phyloP scores from a whole-genome alignment of 2,329 filamentous ascomycete species.

The Trichophyton rubrum region DNA sequence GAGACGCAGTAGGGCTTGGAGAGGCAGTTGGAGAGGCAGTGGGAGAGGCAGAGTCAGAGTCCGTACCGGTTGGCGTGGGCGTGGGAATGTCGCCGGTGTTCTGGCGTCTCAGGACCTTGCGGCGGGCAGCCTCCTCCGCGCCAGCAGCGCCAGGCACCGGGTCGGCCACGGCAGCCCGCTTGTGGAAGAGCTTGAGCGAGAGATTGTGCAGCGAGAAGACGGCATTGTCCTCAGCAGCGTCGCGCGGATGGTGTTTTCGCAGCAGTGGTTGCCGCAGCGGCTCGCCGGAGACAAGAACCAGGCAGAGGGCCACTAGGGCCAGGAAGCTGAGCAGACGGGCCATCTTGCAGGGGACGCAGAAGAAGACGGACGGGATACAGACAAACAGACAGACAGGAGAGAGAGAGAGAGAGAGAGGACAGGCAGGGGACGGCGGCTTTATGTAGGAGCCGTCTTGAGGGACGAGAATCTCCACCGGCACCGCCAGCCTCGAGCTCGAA shows the following conservation, averaged over 20 bases:
- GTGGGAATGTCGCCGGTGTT: constrained; percentile 8
- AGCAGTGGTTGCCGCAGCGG: constrained; percentile 5
- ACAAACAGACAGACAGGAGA: not conserved
- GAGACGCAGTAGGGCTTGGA: not conserved
- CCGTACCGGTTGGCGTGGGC: constrained; percentile 5
- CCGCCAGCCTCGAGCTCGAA: not conserved
- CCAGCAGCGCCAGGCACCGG: constrained; percentile 3
- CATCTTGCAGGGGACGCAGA: constrained; percentile 8
- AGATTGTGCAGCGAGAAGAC: constrained; percentile 6
- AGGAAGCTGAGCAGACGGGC: constrained; percentile 4
- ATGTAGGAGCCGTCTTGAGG: not conserved
- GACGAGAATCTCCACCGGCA: not conserved
- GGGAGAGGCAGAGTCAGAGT: not conserved
- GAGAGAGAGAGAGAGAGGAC: not conserved
- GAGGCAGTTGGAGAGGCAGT: not conserved
- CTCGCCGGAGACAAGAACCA: constrained; percentile 7
- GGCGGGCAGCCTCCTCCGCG: constrained; percentile 6
- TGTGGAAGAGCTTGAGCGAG: constrained; percentile 8
- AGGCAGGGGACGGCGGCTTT: not conserved
- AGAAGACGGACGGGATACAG: not conserved
- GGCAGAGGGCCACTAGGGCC: constrained; percentile 3
- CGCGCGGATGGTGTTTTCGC: constrained; percentile 1
- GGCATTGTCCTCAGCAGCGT: constrained; percentile 5
- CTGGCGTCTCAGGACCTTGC: constrained; percentile 10
- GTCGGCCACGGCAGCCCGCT: constrained; percentile 4